phyloP scores from a whole-genome alignment of 2,329 filamentous ascomycete genomes.

The Trichoderma koningiopsis region DNA sequence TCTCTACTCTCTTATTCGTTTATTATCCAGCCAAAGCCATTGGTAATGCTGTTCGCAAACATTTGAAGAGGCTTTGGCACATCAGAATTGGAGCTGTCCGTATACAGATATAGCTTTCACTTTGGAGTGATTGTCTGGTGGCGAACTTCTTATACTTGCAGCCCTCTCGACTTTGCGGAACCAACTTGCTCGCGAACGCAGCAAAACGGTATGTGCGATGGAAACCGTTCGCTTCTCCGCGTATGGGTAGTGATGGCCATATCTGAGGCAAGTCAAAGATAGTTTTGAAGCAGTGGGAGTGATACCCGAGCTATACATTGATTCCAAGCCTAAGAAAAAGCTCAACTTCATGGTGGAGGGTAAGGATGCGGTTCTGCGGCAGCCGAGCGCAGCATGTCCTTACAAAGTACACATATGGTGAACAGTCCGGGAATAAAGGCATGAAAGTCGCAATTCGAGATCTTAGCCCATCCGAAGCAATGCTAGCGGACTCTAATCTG shows the following conservation, averaged over 20 bases:
- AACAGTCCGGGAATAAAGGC: background rate
- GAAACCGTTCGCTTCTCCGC: background rate
- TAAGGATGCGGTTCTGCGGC: background rate
- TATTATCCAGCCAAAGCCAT: no score
- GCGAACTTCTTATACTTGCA: slow-evolving; percentile 10
- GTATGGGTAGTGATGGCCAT: background rate
- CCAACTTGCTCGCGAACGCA: background rate
- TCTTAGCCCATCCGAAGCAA: background rate
- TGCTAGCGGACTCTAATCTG: slow-evolving; percentile 19
- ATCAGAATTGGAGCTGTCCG: background rate
- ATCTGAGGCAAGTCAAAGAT: background rate
- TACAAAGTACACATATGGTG: background rate
- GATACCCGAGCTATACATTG: background rate
- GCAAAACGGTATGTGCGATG: background rate
- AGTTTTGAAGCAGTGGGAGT: background rate
- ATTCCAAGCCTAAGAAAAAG: background rate
- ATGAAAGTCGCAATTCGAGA: background rate
- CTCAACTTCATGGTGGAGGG: background rate
- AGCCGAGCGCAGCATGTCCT: background rate
- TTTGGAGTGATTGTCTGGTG: background rate
- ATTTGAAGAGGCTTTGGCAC: background rate
- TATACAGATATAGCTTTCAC: background rate
- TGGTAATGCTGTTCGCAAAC: background rate
- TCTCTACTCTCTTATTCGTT: background rate
- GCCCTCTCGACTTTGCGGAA: slow-evolving; percentile 7